Base-by-base conservation (phyloP, 768 basidiomycete species). In the Leccinellum luteum region DNA sequence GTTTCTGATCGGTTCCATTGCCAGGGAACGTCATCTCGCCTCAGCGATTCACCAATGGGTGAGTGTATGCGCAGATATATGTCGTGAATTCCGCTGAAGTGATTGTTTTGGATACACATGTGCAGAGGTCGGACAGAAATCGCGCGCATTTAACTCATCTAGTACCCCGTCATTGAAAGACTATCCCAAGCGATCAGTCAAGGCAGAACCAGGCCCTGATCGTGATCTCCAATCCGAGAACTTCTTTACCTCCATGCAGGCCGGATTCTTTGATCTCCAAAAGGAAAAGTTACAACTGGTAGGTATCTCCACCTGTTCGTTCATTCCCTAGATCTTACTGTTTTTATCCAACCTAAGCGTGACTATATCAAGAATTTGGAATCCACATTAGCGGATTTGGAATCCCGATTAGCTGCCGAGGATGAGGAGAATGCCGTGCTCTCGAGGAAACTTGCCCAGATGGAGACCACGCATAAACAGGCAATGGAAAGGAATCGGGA, bases 361-460 rank as follows among this genome's bases (percentile, higher is more conserved):
- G 57, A 59, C 4, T 45, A 62, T 17, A 67, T 59, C 45, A 47
- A 44, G 6, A 47, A 60, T n/a, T 43, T 72, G 4, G 60, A 72
- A 52, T 60, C 61, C 14, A 60, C 35, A 38, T 35, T 74, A 3
- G 55, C 54, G 8, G 48, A 60, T n/a, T 45, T 72, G 4, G 60
- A 72, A 54, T 60, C 61, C 12, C 61, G 41, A 38, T 34, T 74
- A 6, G 55, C 54, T 9, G 30, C 17, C 9, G 70, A 64, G 60
- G 43, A 53, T 9, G 59, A 64, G 28, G 62, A 63, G 32, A 57
- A 45, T 21, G 7, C 52, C 5, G 31, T 28, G 12, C 58, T 71
- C 17, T 60, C 61, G 9, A 60, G 34, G 15, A 44, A 57, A 19
- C 31, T 66, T n/a, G 30, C 31, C 43, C 71, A 48, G 31, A 54